phyloP scores from a whole-genome alignment of 176 grass and related monocot genomes.

The Lolium perenne region DNA sequence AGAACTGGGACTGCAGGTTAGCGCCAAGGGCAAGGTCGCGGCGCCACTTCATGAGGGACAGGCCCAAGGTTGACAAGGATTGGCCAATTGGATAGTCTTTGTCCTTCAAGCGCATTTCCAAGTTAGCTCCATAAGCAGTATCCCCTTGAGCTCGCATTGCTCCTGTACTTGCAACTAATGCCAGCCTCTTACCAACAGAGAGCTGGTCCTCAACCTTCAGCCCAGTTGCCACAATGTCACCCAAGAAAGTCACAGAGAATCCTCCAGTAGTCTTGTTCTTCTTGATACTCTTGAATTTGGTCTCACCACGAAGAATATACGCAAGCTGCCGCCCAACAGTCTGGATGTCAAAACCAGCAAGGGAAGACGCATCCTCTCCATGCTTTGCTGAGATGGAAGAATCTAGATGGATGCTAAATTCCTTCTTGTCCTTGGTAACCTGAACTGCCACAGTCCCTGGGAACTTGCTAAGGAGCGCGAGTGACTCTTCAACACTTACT shows the following conservation, averaged over 20 bases:
- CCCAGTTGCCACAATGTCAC: constrained; percentile 85
- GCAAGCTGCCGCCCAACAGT: constrained; percentile 76
- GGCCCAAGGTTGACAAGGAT: constrained; percentile 66
- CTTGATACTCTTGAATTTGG: constrained; percentile 91
- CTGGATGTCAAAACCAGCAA: constrained; percentile 90
- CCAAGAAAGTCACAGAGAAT: constrained; percentile 82
- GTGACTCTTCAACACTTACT: constrained; percentile 79
- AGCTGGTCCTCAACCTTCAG: constrained; percentile 90
- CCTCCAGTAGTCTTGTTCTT: constrained; percentile 92
- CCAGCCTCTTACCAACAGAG: constrained; percentile 71
- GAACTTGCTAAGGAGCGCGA: constrained; percentile 69
- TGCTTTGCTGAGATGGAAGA: constrained; percentile 91
- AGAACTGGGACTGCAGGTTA: constrained; percentile 90
- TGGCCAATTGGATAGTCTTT: constrained; percentile 83
- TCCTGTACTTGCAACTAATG: constrained; percentile 67
- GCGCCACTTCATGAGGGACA: constrained; percentile 85
- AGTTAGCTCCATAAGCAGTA: constrained; percentile 81
- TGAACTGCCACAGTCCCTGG: constrained; percentile 72
- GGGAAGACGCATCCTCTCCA: constrained; percentile 81
- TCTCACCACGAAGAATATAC: constrained; percentile 82
- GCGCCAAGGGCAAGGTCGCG: constrained; percentile 76
- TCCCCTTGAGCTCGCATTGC: constrained; percentile 77
- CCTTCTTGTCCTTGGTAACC: constrained; percentile 96
- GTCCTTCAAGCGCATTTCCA: constrained; percentile 77
- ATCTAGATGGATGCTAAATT: constrained; percentile 94